These are phyloP conservation scores for Perkinsus marinus DNA, from an alignment of 169 alveolate species.

Conservation along the genomic window DNA sequence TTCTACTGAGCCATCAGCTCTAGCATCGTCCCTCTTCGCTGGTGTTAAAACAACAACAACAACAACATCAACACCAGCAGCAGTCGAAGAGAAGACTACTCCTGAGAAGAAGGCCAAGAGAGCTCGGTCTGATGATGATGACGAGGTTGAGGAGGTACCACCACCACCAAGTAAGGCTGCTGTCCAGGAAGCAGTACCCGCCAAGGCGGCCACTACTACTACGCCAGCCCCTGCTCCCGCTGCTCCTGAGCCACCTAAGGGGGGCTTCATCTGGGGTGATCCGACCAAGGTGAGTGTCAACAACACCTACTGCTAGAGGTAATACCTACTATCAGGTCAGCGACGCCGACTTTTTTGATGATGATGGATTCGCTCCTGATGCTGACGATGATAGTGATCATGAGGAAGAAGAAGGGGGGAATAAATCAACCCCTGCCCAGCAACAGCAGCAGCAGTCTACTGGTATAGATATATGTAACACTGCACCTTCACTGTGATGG, in stretches of 20 bases:
- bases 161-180: too few species aligned
- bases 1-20: neutral
- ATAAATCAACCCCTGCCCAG: too few species aligned
- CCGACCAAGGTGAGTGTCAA: neutral
- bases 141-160: neutral
- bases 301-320: neutral
- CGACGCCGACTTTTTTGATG: neutral
- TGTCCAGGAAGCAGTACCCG: too few species aligned
- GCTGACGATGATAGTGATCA: neutral
- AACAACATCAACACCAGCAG: neutral
- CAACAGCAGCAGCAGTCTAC: neutral
- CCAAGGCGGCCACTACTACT: too few species aligned
- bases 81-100: neutral
- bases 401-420: neutral
- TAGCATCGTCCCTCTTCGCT: neutral
- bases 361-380: neutral
- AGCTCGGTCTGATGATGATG: neutral
- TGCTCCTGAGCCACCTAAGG: neutral
- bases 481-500: too few species aligned
- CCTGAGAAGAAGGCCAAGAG: too few species aligned
- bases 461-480: too few species aligned
- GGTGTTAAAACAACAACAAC: neutral
- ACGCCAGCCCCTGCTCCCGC: too few species aligned
- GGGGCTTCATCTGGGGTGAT: neutral
- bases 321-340: neutral